phyloP scores from a whole-genome alignment of 805 yeast genomes.

The Barnettozyma californica region DNA sequence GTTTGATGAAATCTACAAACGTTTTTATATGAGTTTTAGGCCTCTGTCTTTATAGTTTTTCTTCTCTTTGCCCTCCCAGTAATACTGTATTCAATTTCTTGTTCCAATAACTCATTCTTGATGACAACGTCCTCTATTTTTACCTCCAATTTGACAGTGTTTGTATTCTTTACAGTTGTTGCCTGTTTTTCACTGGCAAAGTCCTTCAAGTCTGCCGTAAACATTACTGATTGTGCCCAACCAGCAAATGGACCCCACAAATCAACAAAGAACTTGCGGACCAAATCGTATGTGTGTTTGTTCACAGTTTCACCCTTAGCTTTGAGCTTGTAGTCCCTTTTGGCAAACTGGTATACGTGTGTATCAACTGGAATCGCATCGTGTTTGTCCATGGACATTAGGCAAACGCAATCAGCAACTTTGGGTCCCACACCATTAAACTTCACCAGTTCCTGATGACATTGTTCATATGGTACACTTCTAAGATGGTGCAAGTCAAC shows the following conservation, averaged over 20 bases:
- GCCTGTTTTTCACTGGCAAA: constrained; percentile 61
- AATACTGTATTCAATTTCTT: constrained; percentile 21
- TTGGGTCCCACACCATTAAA: constrained; percentile 94
- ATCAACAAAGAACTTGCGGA: constrained; percentile 52
- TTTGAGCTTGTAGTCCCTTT: constrained; percentile 66
- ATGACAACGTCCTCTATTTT: constrained; percentile 5
- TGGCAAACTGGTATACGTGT: constrained; percentile 87
- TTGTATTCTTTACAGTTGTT: constrained; percentile 3
- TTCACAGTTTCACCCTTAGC: constrained; percentile 25
- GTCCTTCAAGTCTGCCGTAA: constrained; percentile 76
- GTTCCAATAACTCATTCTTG: constrained; percentile 9
- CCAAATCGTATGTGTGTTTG: constrained; percentile 33
- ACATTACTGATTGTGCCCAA: constrained; percentile 96
- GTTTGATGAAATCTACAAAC: background rate
- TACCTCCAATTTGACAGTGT: constrained; percentile 21
- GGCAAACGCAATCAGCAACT: constrained; percentile 93
- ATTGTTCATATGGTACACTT: constrained; percentile 40
- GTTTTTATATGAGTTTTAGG: background rate
- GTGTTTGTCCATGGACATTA: constrained; percentile 85
- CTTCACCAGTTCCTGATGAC: constrained; percentile 53
- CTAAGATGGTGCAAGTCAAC: constrained; percentile 40
- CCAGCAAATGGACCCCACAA: constrained; percentile 93
- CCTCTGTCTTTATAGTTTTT: constrained; percentile 12
- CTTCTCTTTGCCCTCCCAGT: constrained; percentile 28
- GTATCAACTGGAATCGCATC: constrained; percentile 94